phyloP scores from a whole-genome alignment of 805 yeast species.

The Metschnikowia gruessii region DNA sequence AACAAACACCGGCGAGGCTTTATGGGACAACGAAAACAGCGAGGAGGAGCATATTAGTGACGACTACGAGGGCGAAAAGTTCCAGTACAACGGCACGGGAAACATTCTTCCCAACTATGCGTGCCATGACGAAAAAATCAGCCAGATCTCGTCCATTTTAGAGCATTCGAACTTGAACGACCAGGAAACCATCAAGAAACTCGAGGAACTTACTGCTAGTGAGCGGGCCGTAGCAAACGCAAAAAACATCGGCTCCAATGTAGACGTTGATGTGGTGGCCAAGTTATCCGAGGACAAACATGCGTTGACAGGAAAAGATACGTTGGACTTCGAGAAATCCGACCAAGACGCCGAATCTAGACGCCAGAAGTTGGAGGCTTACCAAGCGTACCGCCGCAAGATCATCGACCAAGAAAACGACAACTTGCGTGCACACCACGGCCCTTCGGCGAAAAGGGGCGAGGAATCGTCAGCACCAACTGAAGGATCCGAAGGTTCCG shows the following conservation, averaged over 20 bases:
- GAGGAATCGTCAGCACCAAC: conserved; percentile 1
- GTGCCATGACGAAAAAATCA: conserved; percentile 40
- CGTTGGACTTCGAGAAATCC: conserved; percentile 39
- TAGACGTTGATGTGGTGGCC: conserved; percentile 34
- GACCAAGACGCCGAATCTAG: conserved; percentile 51
- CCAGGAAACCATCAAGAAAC: conserved; percentile 46
- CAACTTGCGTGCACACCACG: conserved; percentile 16
- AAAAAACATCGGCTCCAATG: conserved; percentile 36
- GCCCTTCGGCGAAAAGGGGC: conserved; percentile 1
- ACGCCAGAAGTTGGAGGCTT: conserved; percentile 52
- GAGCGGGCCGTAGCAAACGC: conserved; percentile 62
- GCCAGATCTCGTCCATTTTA: conserved; percentile 35
- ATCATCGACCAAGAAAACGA: conserved; percentile 58
- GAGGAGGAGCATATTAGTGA: conserved; percentile 63
- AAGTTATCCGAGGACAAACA: conserved; percentile 37
- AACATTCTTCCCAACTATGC: conserved; percentile 57
- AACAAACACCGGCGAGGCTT: conserved; percentile 6
- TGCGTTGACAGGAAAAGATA: conserved; percentile 41
- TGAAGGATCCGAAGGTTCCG: conserved; percentile 12
- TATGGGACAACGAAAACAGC: conserved; percentile 37
- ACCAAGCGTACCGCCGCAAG: conserved; percentile 56
- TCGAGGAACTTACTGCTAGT: conserved; percentile 55
- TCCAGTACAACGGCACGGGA: conserved; percentile 61
- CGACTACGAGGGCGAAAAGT: conserved; percentile 53
- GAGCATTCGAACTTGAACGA: conserved; percentile 43